Percentiles rank a stretch among this genome's conserved stretches.
Conservation (phyloP, 768 basidiomycete genomes). For the Hydnum rufescens region DNA sequence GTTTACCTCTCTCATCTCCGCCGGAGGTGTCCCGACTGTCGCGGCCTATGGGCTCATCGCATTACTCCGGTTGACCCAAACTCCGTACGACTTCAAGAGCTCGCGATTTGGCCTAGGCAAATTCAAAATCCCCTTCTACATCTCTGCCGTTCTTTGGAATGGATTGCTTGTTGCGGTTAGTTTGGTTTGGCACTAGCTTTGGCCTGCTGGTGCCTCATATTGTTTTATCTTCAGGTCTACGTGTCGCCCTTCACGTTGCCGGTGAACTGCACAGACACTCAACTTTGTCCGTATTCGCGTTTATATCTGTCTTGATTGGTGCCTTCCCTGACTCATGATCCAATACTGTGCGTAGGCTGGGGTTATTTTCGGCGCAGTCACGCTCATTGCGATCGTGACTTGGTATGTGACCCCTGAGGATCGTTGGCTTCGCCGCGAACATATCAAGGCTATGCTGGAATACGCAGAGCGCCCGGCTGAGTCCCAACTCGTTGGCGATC, state of each 20-base stretch:
- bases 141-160: constrained; percentile 51
- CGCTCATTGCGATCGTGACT: constrained; percentile 51
- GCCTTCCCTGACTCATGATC: constrained; percentile 1
- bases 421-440: constrained; percentile 56
- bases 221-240: constrained; percentile 33
- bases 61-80: constrained; percentile 53
- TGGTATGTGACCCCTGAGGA: constrained; percentile 68
- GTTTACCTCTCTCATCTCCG: constrained; percentile 78
- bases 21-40: constrained; percentile 69
- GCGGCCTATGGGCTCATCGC: constrained; percentile 76
- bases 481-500: too few relatives aligned
- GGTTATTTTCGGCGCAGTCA: constrained; percentile 62
- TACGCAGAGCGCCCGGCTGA: too few relatives aligned
- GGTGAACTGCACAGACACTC: constrained; percentile 49
- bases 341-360: constrained; percentile 28
- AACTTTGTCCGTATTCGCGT: constrained; percentile 75
- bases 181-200: constrained; percentile 8
- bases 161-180: constrained; percentile 50
- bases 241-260: constrained; percentile 82
- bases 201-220: not conserved
- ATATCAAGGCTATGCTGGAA: constrained; percentile 12
- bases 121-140: constrained; percentile 47
- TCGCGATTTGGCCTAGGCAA: constrained; percentile 57
- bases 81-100: constrained; percentile 49
- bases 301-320: too few relatives aligned